phyloP scores from a whole-genome alignment of 805 yeast genomes.

The Zygoascus bituminiphila region DNA sequence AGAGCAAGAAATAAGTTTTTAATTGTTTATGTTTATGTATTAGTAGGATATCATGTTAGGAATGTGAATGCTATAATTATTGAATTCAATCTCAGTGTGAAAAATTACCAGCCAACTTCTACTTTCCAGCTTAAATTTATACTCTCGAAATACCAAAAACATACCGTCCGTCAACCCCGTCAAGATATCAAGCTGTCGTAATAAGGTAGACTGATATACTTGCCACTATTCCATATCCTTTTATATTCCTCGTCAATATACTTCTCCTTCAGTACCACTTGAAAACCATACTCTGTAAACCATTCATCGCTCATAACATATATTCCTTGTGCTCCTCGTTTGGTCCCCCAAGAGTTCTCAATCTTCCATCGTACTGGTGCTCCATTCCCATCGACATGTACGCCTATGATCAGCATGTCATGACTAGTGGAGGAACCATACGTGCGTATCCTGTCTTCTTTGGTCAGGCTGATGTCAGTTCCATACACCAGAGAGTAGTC shows the following conservation, averaged over 20 bases:
- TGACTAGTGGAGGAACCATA: constrained; percentile 76
- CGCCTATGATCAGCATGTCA: constrained; percentile 80
- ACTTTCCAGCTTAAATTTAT: too few relatives aligned
- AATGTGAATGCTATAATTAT: background rate
- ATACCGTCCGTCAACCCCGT: too few relatives aligned
- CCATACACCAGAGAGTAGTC: constrained; percentile 53
- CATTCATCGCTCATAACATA: constrained; percentile 65
- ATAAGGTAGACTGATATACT: background rate
- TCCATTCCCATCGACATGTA: constrained; percentile 48
- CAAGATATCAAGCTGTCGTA: background rate
- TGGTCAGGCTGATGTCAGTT: constrained; percentile 37
- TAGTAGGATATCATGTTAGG: background rate
- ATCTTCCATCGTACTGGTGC: constrained; percentile 61
- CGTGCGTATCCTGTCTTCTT: constrained; percentile 60
- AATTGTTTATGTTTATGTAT: background rate
- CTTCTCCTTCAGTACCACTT: constrained; percentile 50
- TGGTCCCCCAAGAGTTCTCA: constrained; percentile 72
- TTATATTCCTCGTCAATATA: constrained; percentile 34
- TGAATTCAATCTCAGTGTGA: too few relatives aligned
- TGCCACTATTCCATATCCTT: background rate
- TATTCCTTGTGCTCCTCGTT: constrained; percentile 56
- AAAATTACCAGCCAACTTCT: background rate
- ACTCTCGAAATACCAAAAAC: too few relatives aligned
- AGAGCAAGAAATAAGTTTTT: constrained; percentile 30
- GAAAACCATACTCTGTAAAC: constrained; percentile 66